Conservation (phyloP, 208 protist genomes). For the Acanthamoeba royreba region DNA sequence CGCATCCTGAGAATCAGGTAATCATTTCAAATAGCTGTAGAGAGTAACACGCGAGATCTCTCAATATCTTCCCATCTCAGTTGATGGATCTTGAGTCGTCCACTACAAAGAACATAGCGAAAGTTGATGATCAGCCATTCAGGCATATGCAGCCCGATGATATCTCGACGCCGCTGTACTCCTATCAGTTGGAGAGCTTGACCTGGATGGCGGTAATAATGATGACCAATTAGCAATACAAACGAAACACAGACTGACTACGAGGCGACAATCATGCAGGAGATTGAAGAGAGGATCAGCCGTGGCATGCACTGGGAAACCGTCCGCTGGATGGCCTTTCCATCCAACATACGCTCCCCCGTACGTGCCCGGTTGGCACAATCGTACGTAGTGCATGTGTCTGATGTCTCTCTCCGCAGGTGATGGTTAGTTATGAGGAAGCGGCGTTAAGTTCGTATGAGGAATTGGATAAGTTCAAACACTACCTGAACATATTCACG, state of each 20-base stretch:
- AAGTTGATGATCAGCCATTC: neutral
- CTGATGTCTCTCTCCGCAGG: neutral
- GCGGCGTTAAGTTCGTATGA: neutral
- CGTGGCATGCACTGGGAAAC: conserved; percentile 10
- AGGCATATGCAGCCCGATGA: neutral
- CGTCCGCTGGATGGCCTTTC: neutral
- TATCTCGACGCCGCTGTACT: neutral
- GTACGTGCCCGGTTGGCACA: neutral
- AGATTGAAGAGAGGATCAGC: conserved; percentile 20
- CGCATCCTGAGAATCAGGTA: no score
- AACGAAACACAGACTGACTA: no score
- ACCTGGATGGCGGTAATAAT: conserved; percentile 33
- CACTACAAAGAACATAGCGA: neutral
- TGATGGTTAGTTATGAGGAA: neutral
- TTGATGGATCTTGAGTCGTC: neutral
- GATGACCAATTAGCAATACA: no score
- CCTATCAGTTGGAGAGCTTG: conserved; percentile 23
- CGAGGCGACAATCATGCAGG: neutral
- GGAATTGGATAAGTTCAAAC: conserved; percentile 4
- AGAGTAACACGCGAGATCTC: no score
- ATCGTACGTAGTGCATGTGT: neutral
- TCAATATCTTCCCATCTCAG: no score
- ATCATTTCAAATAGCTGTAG: no score
- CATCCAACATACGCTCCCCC: neutral
- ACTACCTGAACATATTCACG: neutral